Conservation (phyloP, 805 yeast genomes). For the Yamadazyma philogaea region DNA sequence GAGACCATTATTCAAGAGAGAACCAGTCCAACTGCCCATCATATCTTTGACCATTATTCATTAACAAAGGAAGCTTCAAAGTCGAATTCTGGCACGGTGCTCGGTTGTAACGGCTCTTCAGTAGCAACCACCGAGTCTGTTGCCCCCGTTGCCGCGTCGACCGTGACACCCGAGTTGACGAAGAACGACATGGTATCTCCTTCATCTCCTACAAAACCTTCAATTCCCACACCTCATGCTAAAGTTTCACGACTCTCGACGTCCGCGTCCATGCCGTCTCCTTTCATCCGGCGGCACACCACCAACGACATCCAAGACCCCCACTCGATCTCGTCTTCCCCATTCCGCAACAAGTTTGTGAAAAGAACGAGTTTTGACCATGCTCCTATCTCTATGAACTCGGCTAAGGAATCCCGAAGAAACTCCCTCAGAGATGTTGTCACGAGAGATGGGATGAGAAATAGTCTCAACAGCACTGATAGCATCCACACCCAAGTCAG, state of each 20-base stretch:
- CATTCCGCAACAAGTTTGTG: conserved; percentile 3
- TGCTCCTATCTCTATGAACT: background rate
- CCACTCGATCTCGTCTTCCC: conserved; percentile 1
- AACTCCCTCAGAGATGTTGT: background rate
- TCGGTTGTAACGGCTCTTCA: no score
- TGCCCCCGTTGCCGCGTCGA: background rate
- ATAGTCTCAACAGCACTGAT: conserved; percentile 14
- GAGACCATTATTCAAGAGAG: background rate
- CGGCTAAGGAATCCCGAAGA: background rate
- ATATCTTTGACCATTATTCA: background rate
- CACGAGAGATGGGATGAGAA: background rate
- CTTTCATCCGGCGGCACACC: conserved; percentile 14
- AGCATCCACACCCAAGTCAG: conserved; percentile 42
- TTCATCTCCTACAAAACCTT: background rate
- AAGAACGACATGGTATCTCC: no score
- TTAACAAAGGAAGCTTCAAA: background rate
- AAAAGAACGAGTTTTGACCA: conserved; percentile 7
- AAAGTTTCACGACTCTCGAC: background rate
- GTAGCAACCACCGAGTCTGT: no score
- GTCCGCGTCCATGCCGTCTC: background rate
- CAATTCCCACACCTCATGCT: background rate
- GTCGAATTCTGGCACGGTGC: no score
- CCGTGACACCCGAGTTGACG: no score
- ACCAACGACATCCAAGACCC: conserved; percentile 10
- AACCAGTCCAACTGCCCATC: background rate